These are phyloP conservation scores for Neonectria sp. DNA, from an alignment of 2,329 filamentous ascomycete genomes.

Conservation along the genomic window DNA sequence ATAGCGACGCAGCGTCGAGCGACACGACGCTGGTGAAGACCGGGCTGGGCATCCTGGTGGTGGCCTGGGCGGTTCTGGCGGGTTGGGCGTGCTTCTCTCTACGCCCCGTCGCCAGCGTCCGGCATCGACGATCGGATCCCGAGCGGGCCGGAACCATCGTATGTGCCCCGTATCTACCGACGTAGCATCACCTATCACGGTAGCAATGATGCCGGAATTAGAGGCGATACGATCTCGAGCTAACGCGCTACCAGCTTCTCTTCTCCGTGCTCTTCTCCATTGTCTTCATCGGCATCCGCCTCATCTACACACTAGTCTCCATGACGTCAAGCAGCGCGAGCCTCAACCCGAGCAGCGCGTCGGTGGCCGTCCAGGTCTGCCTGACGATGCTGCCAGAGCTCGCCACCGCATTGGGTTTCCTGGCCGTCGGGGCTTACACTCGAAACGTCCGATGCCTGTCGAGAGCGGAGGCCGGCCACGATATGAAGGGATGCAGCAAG, in stretches of 20 bases:
- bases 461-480: conserved; percentile 8
- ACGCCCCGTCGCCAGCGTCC: neutral
- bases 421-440: conserved; percentile 17
- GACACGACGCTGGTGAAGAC: conserved; percentile 22
- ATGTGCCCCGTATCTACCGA: neutral
- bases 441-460: conserved; percentile 11
- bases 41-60: conserved; percentile 22
- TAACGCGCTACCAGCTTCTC: conserved; percentile 10
- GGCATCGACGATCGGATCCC: neutral
- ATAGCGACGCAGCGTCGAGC: conserved; percentile 10
- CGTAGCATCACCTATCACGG: neutral
- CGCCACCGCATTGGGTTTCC: conserved; percentile 16
- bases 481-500: conserved; percentile 2
- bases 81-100: conserved; percentile 20
- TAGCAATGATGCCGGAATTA: neutral
- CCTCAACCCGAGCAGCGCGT: conserved; percentile 20
- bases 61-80: conserved; percentile 19
- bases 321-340: conserved; percentile 18
- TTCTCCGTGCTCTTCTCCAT: conserved; percentile 19
- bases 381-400: conserved; percentile 26
- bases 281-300: conserved; percentile 30
- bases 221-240: neutral
- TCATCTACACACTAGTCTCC: conserved; percentile 25
- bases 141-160: conserved; percentile 21
- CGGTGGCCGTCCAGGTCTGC: conserved; percentile 21